Conservation (phyloP, 164 flowering plant genomes). For the Stephania japonica region DNA sequence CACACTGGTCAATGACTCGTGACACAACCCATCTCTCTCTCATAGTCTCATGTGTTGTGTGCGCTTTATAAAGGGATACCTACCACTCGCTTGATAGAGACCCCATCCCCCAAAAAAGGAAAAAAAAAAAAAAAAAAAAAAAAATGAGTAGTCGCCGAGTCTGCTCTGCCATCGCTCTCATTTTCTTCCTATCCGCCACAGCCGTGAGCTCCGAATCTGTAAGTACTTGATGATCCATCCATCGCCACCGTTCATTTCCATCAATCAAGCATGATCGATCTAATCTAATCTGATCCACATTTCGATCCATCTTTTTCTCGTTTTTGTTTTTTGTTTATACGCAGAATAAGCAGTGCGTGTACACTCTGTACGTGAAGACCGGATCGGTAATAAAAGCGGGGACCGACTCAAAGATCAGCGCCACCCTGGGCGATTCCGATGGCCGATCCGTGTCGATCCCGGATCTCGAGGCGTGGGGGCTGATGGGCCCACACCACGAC, state of each 20-base stretch:
- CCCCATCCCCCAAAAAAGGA: too few relatives aligned
- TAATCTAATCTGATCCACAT: neutral
- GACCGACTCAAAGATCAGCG: slow-evolving; percentile 51
- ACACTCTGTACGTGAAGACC: slow-evolving; percentile 49
- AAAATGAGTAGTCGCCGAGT: slow-evolving; percentile 7
- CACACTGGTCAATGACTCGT: too few relatives aligned
- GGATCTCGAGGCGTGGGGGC: slow-evolving; percentile 48
- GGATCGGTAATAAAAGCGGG: slow-evolving; percentile 47
- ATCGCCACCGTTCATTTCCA: neutral
- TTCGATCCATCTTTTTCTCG: neutral
- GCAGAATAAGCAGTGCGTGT: slow-evolving; percentile 42
- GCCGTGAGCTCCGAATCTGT: slow-evolving; percentile 4
- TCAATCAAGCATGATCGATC: neutral
- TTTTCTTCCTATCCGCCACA: slow-evolving; percentile 11
- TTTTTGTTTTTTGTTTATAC: neutral
- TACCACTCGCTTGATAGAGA: too few relatives aligned
- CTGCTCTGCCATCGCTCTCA: neutral
- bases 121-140: neutral
- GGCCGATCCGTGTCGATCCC: slow-evolving; percentile 28
- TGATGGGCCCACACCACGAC: slow-evolving; percentile 47
- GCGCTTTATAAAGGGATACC: too few relatives aligned
- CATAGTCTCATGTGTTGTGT: too few relatives aligned
- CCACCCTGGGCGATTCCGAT: slow-evolving; percentile 24
- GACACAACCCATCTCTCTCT: too few relatives aligned
- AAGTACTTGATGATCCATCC: slow-evolving; percentile 3